Conservation (phyloP, 768 basidiomycete genomes). For the Pleurotus giganteus region DNA sequence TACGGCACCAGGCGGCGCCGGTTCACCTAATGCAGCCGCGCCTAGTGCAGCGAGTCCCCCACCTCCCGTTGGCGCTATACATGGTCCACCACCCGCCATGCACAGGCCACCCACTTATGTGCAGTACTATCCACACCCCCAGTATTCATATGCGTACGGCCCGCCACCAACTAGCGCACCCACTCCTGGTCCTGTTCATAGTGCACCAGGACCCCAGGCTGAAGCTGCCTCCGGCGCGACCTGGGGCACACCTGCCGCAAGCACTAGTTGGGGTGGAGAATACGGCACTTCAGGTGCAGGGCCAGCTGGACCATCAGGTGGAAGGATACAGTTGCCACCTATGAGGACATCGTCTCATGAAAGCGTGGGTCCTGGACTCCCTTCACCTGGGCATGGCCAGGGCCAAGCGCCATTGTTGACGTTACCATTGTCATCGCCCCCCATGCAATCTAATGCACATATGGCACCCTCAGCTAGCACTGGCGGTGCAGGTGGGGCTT, state of each 20-base stretch:
- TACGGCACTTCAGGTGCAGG: slow-evolving; percentile 12
- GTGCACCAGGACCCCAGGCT: not conserved
- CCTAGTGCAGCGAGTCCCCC: slow-evolving; percentile 10
- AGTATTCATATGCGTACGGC: slow-evolving; percentile 15
- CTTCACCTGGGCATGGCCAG: not conserved
- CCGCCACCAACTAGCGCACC: slow-evolving; percentile 8
- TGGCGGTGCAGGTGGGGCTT: slow-evolving; percentile 16
- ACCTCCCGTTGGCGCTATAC: slow-evolving; percentile 3
- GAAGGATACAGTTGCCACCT: slow-evolving; percentile 58
- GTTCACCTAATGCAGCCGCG: slow-evolving; percentile 10
- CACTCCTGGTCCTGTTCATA: not conserved
- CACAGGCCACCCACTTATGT: slow-evolving; percentile 2
- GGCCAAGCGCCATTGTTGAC: slow-evolving; percentile 15
- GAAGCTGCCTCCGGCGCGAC: not conserved
- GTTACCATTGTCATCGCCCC: slow-evolving; percentile 12
- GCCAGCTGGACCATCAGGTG: slow-evolving; percentile 24
- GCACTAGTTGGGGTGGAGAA: slow-evolving; percentile 1
- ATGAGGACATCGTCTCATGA: slow-evolving; percentile 28
- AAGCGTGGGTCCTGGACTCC: slow-evolving; percentile 9
- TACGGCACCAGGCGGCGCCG: not conserved
- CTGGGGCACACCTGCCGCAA: slow-evolving; percentile 9
- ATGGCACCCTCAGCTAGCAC: not conserved
- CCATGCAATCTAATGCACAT: not conserved
- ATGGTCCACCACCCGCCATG: slow-evolving; percentile 12
- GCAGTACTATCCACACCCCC: slow-evolving; percentile 15